A percentile compares a stretch with the other conserved stretches of the same genome.
phyloP scores from a whole-genome alignment of 2,329 filamentous ascomycete species.

The Venturia pyrina region DNA sequence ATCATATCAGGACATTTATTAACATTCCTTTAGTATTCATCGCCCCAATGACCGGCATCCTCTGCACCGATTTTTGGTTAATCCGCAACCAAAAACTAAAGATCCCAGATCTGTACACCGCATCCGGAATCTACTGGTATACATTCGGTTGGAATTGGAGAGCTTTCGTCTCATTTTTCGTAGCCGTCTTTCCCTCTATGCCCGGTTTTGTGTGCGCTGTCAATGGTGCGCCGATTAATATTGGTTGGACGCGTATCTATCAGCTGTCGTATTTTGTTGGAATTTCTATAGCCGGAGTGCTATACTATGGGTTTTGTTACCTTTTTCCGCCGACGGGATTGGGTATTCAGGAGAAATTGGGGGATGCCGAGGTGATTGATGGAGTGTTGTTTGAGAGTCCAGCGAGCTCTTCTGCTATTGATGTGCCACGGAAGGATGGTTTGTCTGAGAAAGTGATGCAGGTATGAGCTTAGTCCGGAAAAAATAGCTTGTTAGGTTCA shows the following conservation, averaged over 20 bases:
- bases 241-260: background rate
- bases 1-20: conserved; percentile 7
- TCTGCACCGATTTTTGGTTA: conserved; percentile 26
- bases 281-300: background rate
- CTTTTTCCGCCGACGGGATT: background rate
- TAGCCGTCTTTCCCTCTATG: conserved; percentile 24
- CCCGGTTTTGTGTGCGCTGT: conserved; percentile 22
- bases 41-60: conserved; percentile 25
- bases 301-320: background rate
- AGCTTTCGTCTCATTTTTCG: conserved; percentile 22
- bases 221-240: background rate
- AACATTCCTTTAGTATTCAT: conserved; percentile 19
- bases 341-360: background rate
- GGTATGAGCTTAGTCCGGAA: background rate
- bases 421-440: background rate
- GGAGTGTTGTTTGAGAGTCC: background rate
- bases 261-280: background rate
- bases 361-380: background rate
- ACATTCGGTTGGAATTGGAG: conserved; percentile 25
- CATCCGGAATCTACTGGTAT: conserved; percentile 26
- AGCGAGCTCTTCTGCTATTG: background rate
- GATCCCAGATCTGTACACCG: conserved; percentile 24
- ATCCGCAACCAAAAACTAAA: conserved; percentile 25
- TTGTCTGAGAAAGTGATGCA: background rate
- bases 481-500: too few relatives aligned